These are phyloP conservation scores for Daldinia childiae DNA, from an alignment of 495 filamentous ascomycete species.

Conservation along the genomic window DNA sequence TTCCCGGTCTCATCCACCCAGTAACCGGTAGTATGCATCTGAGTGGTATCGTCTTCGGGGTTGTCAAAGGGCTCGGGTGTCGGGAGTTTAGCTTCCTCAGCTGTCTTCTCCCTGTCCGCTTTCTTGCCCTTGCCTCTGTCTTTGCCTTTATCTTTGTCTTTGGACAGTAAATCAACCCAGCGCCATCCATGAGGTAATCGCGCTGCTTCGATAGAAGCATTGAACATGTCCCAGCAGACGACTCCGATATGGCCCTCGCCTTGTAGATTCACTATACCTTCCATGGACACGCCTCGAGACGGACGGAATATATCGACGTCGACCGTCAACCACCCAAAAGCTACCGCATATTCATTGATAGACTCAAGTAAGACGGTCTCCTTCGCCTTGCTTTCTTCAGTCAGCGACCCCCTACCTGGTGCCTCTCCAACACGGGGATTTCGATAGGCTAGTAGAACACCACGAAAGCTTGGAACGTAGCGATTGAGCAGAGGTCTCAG, in stretches of 20 bases:
- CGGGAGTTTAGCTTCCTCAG: slow-evolving; percentile 32
- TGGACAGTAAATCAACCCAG: slow-evolving; percentile 54
- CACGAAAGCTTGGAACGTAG: slow-evolving; percentile 56
- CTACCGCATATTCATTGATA: slow-evolving; percentile 57
- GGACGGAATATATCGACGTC: slow-evolving; percentile 58
- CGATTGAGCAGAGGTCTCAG: slow-evolving; percentile 57
- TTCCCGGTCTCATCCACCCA: slow-evolving; percentile 54
- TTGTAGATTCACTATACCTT: slow-evolving; percentile 59
- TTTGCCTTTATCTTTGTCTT: slow-evolving; percentile 34
- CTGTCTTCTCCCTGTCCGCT: slow-evolving; percentile 27
- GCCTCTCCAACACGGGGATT: slow-evolving; percentile 57
- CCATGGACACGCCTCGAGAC: slow-evolving; percentile 58
- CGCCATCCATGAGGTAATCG: slow-evolving; percentile 57
- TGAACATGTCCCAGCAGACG: slow-evolving; percentile 61
- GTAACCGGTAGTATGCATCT: slow-evolving; percentile 61
- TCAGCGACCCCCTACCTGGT: slow-evolving; percentile 51
- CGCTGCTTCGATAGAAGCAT: slow-evolving; percentile 59
- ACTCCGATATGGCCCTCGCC: slow-evolving; percentile 60
- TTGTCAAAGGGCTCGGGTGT: slow-evolving; percentile 36
- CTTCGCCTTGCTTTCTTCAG: slow-evolving; percentile 49
- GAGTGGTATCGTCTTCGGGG: slow-evolving; percentile 33
- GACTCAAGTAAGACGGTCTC: slow-evolving; percentile 49
- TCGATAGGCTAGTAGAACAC: slow-evolving; percentile 57
- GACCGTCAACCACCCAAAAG: slow-evolving; percentile 58
- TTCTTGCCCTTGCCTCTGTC: slow-evolving; percentile 28